phyloP scores from a whole-genome alignment of 768 basidiomycete species.

The Rhizopogon roseolus region DNA sequence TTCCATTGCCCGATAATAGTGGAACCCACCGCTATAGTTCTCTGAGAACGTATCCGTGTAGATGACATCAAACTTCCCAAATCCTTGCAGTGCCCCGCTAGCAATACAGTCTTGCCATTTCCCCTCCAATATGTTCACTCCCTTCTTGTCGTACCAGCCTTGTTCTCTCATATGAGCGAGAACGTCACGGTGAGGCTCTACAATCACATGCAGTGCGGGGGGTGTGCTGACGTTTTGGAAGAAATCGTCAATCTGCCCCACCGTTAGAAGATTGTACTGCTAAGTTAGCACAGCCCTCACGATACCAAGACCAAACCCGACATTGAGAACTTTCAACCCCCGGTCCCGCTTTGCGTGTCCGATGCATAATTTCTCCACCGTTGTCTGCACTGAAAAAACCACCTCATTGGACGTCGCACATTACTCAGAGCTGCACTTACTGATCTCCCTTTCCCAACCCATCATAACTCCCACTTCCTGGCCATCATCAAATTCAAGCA shows the following conservation, averaged over 20 bases:
- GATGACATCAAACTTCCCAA: conserved; percentile 81
- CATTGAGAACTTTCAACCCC: conserved; percentile 71
- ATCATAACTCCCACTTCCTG: conserved; percentile 98
- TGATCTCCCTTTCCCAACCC: conserved; percentile 93
- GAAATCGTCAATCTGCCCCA: conserved; percentile 68
- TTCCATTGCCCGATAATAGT: background rate
- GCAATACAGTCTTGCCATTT: conserved; percentile 91
- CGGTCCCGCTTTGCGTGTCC: conserved; percentile 40
- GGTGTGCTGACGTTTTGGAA: conserved; percentile 62
- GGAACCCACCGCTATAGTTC: conserved; percentile 57
- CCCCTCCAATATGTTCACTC: conserved; percentile 79
- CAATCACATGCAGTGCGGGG: conserved; percentile 78
- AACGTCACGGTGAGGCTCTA: conserved; percentile 93
- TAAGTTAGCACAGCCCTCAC: conserved; percentile 34
- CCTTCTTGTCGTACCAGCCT: conserved; percentile 76
- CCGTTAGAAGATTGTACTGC: conserved; percentile 3
- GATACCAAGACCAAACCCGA: conserved; percentile 94
- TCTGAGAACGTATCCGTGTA: conserved; percentile 96
- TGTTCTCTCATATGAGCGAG: conserved; percentile 69
- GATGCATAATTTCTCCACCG: conserved; percentile 60
- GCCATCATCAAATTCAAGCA: conserved; percentile 52
- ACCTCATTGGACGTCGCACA: conserved; percentile 14
- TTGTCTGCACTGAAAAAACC: conserved; percentile 59
- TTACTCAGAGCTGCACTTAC: conserved; percentile 29
- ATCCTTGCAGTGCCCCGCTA: conserved; percentile 46